A percentile compares a stretch with the other conserved stretches of the same genome.
Evolutionary conservation across 305 asterid species (phyloP).

Genomic region (Petunia hybrid): DNA sequence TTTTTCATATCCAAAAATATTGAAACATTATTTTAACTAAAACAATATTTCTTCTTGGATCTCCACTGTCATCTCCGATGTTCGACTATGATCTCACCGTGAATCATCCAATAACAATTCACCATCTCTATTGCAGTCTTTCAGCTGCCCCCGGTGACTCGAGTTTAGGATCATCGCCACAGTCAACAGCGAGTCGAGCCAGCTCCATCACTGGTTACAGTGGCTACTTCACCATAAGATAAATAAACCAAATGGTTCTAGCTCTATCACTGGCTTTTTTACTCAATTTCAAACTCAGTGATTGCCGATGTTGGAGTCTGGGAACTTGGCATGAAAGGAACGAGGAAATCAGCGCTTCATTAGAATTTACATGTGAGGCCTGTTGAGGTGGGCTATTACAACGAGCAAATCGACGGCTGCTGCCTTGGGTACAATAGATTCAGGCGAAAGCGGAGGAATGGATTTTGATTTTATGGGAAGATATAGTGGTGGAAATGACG

Average conservation of each 20-base stretch:
- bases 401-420: constrained; percentile 68
- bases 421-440: constrained; percentile 56
- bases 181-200: constrained; percentile 77
- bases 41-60: too few relatives aligned
- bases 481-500: constrained; percentile 32
- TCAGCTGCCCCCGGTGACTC: too few relatives aligned
- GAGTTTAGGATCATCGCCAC: constrained; percentile 62
- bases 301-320: constrained; percentile 37
- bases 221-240: constrained; percentile 47
- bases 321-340: constrained; percentile 45
- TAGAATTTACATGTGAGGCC: constrained; percentile 58
- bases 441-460: constrained; percentile 32
- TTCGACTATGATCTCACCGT: too few relatives aligned
- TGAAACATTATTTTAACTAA: too few relatives aligned
- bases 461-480: constrained; percentile 24
- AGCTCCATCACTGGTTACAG: constrained; percentile 76
- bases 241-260: constrained; percentile 49
- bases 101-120: too few relatives aligned
- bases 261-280: constrained; percentile 34
- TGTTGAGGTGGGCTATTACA: constrained; percentile 69
- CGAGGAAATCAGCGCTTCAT: constrained; percentile 71
- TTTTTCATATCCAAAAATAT: too few relatives aligned
- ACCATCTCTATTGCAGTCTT: too few relatives aligned
- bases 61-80: too few relatives aligned
- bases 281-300: constrained; percentile 38